Evolutionary conservation across 2,329 filamentous ascomycete genomes (phyloP).

Genomic region (Diaporthe vaccinii): DNA sequence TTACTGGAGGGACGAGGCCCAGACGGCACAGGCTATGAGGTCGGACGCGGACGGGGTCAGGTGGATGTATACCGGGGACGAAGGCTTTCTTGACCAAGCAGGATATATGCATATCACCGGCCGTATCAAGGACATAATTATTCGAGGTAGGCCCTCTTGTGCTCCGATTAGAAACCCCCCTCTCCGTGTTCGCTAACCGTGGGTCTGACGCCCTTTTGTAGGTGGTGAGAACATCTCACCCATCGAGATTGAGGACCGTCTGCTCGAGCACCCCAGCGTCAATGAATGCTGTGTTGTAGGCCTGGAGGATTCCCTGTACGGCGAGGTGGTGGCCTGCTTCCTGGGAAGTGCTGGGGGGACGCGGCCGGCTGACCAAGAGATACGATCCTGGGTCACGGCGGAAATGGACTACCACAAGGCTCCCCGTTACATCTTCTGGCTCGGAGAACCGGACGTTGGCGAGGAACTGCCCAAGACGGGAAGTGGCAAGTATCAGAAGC

Average conservation of each 20-base stretch:
- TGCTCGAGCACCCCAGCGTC: neutral
- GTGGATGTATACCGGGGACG: slow-evolving; percentile 69
- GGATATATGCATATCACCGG: slow-evolving; percentile 70
- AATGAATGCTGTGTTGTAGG: slow-evolving; percentile 1
- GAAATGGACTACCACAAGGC: slow-evolving; percentile 1
- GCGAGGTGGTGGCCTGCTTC: slow-evolving; percentile 9
- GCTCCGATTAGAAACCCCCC: neutral
- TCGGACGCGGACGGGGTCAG: slow-evolving; percentile 55
- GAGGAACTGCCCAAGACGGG: neutral
- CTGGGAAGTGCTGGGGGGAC: neutral
- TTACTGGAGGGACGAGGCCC: slow-evolving; percentile 70
- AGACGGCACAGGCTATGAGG: slow-evolving; percentile 48
- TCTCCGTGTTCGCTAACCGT: neutral
- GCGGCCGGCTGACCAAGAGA: neutral
- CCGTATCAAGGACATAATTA: slow-evolving; percentile 65
- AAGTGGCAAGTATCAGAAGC: slow-evolving; percentile 14
- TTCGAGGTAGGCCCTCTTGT: neutral
- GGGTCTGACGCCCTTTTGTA: neutral
- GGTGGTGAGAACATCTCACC: slow-evolving; percentile 14
- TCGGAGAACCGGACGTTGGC: neutral
- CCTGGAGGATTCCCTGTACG: slow-evolving; percentile 9
- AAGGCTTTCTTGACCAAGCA: slow-evolving; percentile 62
- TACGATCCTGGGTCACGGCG: neutral
- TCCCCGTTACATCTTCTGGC: slow-evolving; percentile 8
- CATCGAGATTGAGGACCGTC: slow-evolving; percentile 2